Evolutionary conservation across 2,329 filamentous ascomycete species (phyloP).

Genomic region (Epichloe typhina): DNA sequence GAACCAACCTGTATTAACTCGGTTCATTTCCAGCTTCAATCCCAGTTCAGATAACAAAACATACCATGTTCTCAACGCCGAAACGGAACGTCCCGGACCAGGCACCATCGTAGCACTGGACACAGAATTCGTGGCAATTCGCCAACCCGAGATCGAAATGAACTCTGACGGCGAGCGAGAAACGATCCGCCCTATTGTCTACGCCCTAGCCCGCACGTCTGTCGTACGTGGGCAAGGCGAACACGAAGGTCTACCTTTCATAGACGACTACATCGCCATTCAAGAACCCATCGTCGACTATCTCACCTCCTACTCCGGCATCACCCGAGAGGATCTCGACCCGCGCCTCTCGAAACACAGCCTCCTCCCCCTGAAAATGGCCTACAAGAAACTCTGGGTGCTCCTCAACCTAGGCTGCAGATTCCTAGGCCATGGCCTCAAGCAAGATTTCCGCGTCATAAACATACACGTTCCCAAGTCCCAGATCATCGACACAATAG

Average conservation of each 20-base stretch:
- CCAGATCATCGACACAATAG: slow-evolving; percentile 89
- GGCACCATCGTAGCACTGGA: slow-evolving; percentile 78
- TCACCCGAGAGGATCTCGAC: slow-evolving; percentile 74
- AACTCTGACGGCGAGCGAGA: slow-evolving; percentile 87
- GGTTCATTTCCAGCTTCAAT: slow-evolving; percentile 22
- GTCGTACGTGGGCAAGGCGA: slow-evolving; percentile 71
- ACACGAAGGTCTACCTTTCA: slow-evolving; percentile 73
- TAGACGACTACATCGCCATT: slow-evolving; percentile 93
- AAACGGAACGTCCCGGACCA: slow-evolving; percentile 52
- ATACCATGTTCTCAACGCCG: slow-evolving; percentile 43
- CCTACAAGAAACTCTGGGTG: slow-evolving; percentile 97
- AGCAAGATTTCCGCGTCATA: slow-evolving; percentile 93
- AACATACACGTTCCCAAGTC: slow-evolving; percentile 88
- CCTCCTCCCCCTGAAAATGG: slow-evolving; percentile 73
- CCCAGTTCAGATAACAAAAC: slow-evolving; percentile 28
- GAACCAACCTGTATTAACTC: neutral
- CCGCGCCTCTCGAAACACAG: slow-evolving; percentile 66
- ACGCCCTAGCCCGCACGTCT: slow-evolving; percentile 85
- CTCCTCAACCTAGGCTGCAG: slow-evolving; percentile 86
- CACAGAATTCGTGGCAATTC: slow-evolving; percentile 88
- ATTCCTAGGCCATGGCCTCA: slow-evolving; percentile 87
- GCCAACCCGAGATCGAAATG: slow-evolving; percentile 90
- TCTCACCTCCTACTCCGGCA: slow-evolving; percentile 85
- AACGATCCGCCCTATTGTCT: slow-evolving; percentile 80
- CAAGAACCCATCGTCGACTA: slow-evolving; percentile 90